Base-by-base conservation (phyloP, 2,329 filamentous ascomycete species). In the Mycosphaerella sp. region DNA sequence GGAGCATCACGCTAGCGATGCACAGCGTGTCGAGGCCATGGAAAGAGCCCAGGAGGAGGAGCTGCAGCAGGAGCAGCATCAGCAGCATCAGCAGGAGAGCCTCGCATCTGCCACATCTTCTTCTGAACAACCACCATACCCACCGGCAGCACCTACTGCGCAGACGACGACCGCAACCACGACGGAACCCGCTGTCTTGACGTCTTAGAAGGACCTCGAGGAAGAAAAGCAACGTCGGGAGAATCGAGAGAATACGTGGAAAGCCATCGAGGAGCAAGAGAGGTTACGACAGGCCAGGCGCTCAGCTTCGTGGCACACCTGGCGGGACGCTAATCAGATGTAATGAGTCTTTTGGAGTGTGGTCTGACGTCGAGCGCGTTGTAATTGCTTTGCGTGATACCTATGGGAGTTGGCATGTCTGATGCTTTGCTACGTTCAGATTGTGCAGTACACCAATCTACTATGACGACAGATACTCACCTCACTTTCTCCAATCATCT, bases 1-100 rank as follows among this genome's bases (percentile, higher is more conserved):
- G 36, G 45, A 41, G 31, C 45, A 53, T 10, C 40, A 44, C 6
- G n/a, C 49, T 48, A 53, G 57, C 21, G 54, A 60, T 40, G 53
- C 62, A 38, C 61, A 61, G 54, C 51, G 60, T 10, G 55, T 59
- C 12, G 61, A 63, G 47, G 58, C 59, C 1, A 45, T 62, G 46
- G 61, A 65, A 43, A 39, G 51, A 32, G 59, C 60, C 32, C 61
- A 63, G 36, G 57, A 62, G 21, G 21, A 21, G 21, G 21, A 21
- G 21, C 21, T 21, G 21, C 21, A 21, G 21, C 21, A 21, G 21
- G 2, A 21, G 21, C 2, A 21, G 21, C 21, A 21, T 2, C 21
- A 21, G 21, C 21, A 21, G 21, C 21, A 21, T 21, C 21, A 21
- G 52, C 11, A 54, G 40, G 34, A 48, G 39, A 14, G 53, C 54